Conservation (phyloP, 768 basidiomycete genomes). For the Psilocybe cubensis region DNA sequence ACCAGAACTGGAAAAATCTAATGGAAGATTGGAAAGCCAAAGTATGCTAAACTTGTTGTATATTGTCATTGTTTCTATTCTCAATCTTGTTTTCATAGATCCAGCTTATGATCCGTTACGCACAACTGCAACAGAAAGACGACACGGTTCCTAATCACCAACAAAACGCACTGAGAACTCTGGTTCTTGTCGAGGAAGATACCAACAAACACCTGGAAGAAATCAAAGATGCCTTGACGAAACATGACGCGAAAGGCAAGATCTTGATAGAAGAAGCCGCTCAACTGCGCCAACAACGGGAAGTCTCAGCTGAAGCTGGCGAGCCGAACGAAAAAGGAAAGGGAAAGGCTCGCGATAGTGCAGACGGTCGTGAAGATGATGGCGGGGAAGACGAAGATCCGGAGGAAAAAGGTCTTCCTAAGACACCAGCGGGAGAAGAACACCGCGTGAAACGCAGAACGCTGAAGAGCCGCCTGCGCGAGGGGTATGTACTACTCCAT, state of each 20-base stretch:
- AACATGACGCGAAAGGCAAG: conserved; percentile 57
- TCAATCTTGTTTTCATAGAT: conserved; percentile 40
- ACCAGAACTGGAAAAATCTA: conserved; percentile 71
- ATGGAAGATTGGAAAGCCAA: conserved; percentile 73
- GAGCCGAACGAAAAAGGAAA: conserved; percentile 49
- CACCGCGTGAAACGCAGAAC: conserved; percentile 52
- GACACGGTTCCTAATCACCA: conserved; percentile 48
- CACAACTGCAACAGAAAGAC: conserved; percentile 66
- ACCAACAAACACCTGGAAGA: conserved; percentile 56
- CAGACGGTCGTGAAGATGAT: conserved; percentile 32
- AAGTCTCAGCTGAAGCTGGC: conserved; percentile 1
- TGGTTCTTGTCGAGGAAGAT: conserved; percentile 64
- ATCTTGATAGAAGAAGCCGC: conserved; percentile 52
- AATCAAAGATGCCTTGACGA: conserved; percentile 50
- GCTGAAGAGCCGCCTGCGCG: conserved; percentile 66
- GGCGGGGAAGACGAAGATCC: conserved; percentile 40
- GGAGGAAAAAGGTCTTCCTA: conserved; percentile 54
- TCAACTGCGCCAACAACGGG: conserved; percentile 26
- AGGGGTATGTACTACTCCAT: conserved; percentile 69
- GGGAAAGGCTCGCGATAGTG: conserved; percentile 44
- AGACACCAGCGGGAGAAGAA: conserved; percentile 60
- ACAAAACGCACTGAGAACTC: conserved; percentile 54
- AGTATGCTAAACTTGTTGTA: conserved; percentile 42
- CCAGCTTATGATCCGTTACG: conserved; percentile 53
- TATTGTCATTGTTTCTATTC: background rate